Evolutionary conservation across 2,329 filamentous ascomycete genomes (phyloP).

Genomic region (Curvularia spicifera): DNA sequence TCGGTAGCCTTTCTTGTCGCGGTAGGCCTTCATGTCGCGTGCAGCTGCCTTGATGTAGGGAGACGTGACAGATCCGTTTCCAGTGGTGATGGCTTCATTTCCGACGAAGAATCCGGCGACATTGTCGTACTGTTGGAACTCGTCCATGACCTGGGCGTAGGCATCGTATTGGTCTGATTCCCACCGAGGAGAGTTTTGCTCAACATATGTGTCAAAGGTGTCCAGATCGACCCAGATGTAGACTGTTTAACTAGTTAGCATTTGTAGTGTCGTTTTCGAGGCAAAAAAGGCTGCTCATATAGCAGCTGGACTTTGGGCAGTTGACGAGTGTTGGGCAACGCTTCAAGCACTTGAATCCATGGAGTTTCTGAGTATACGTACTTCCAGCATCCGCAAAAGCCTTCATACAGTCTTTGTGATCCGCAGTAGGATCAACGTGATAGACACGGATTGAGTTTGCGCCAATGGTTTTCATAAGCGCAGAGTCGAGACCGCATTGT

Average conservation of each 20-base stretch:
- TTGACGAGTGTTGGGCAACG: too few species aligned
- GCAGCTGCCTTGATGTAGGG: conserved; percentile 84
- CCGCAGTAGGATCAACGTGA: conserved; percentile 73
- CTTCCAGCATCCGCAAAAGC: conserved; percentile 70
- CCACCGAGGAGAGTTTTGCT: conserved; percentile 71
- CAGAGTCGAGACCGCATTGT: conserved; percentile 78
- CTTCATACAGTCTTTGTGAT: conserved; percentile 82
- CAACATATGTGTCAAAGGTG: conserved; percentile 69
- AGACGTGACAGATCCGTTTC: conserved; percentile 66
- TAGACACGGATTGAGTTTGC: conserved; percentile 88
- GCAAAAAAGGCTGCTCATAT: neutral
- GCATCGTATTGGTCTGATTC: conserved; percentile 72
- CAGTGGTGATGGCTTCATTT: conserved; percentile 75
- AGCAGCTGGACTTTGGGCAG: neutral
- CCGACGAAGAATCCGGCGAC: conserved; percentile 79
- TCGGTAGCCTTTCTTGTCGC: conserved; percentile 76
- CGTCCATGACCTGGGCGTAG: conserved; percentile 76
- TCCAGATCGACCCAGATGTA: conserved; percentile 86
- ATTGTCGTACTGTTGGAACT: conserved; percentile 79
- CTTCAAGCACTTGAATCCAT: neutral
- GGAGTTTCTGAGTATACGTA: conserved; percentile 4
- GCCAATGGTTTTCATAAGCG: conserved; percentile 79
- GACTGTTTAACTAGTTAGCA: conserved; percentile 62
- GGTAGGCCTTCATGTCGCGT: conserved; percentile 82
- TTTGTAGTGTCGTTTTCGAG: neutral